These are phyloP conservation scores for Fraxinus paxiana DNA, from an alignment of 305 asterid species.

Conservation along the genomic window DNA sequence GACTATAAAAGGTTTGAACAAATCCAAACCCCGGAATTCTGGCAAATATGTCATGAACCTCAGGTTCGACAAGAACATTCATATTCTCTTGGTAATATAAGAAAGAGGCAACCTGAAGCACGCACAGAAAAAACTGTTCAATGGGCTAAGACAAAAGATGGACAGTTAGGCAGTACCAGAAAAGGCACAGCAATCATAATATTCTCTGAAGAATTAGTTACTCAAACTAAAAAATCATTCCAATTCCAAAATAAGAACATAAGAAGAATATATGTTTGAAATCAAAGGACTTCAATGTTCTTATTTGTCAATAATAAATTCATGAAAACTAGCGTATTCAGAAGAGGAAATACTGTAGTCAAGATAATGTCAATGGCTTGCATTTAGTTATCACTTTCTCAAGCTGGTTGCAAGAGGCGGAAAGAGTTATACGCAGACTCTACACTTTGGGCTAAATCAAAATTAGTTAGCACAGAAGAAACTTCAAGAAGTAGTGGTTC, in stretches of 20 bases:
- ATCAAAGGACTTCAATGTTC: neutral
- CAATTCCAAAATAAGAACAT: neutral
- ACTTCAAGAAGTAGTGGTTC: neutral
- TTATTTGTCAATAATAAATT: neutral
- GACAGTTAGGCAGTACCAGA: neutral
- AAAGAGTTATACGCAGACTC: neutral
- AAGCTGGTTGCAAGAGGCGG: neutral
- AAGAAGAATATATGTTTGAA: neutral
- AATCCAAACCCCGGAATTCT: constrained; percentile 97
- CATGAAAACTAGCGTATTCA: neutral
- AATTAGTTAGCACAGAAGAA: neutral
- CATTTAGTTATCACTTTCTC: neutral
- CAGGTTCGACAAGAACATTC: constrained; percentile 96
- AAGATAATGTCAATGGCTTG: neutral
- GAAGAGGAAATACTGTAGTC: neutral
- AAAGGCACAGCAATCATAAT: neutral
- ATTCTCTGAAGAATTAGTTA: neutral
- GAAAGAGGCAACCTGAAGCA: constrained; percentile 80
- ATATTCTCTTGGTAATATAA: constrained; percentile 83
- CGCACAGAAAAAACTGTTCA: constrained; percentile 25
- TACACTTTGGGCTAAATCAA: neutral
- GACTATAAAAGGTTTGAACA: constrained; percentile 95
- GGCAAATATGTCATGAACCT: constrained; percentile 89
- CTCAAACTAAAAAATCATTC: neutral
- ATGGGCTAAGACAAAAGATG: constrained; percentile 10